Percentiles rank a stretch among this genome's conserved stretches.
phyloP scores from a whole-genome alignment of 2,329 filamentous ascomycete genomes.

The Cladorrhinum sp. region DNA sequence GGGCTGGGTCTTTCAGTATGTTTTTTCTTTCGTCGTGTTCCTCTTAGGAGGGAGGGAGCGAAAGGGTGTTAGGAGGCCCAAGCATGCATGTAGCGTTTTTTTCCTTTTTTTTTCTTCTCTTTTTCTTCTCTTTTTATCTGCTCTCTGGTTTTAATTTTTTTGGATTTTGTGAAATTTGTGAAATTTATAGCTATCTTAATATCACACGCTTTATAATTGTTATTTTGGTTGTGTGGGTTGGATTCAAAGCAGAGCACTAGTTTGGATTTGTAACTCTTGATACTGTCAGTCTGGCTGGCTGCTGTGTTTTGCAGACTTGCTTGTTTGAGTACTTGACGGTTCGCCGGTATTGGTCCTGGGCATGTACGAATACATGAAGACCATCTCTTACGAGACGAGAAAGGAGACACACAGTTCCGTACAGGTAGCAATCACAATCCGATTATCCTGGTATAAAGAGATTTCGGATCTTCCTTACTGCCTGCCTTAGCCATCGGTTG shows the following conservation, averaged over 20 bases:
- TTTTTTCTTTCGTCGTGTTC: too few relatives aligned
- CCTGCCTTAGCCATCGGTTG: too few relatives aligned
- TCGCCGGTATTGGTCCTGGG: too few relatives aligned
- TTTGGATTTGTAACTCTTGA: neutral
- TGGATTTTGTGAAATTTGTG: neutral
- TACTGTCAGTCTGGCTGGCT: neutral
- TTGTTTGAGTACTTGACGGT: neutral
- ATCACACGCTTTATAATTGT: neutral
- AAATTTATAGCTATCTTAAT: neutral
- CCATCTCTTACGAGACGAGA: too few relatives aligned
- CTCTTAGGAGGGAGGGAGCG: neutral
- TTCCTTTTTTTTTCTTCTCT: conserved; percentile 10
- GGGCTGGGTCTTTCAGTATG: neutral
- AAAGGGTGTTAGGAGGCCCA: conserved; percentile 1
- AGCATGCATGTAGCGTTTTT: conserved; percentile 12
- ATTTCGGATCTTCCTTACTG: too few relatives aligned
- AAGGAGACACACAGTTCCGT: too few relatives aligned
- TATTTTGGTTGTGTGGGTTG: neutral
- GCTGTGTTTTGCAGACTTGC: neutral
- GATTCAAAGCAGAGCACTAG: too few relatives aligned
- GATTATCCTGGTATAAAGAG: too few relatives aligned
- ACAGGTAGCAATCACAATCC: too few relatives aligned
- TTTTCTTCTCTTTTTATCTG: conserved; percentile 12
- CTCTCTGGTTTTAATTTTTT: neutral
- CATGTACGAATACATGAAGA: too few relatives aligned